Evolutionary conservation across 1,139 yeast species (phyloP), one percentile per base, ranked within the genome.

Genomic region (Geotrichum histeridarum): DNA sequence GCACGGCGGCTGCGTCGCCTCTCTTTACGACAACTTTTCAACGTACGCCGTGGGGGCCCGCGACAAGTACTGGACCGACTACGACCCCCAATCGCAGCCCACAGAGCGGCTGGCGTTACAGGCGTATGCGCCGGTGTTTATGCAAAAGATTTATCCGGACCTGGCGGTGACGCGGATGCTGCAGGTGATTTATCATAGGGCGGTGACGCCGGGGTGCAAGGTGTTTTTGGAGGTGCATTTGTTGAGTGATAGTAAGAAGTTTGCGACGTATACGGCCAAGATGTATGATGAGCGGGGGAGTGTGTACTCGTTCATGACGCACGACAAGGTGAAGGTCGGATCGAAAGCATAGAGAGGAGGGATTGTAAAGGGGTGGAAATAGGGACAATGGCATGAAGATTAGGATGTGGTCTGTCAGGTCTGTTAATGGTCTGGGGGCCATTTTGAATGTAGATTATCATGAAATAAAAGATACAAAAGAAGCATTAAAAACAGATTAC

Each of bases 1-100:
- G 32, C 73, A 70, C 57, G 73, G 73, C 37, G 73, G 73, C 4
- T 66, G 67, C 43, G 59, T 63, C n/a, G 65, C 70, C 14, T 67
- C 73, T 4, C 49, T 69, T 12, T 57, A 67, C 22, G 69, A 70
- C 53, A 55, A 60, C 39, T 56, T 59, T 42, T 61, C 67, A 8
- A 58, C 64, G 22, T 59, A 65, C 48, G 61, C 68, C 1, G 51
- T 63, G 6, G 59, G 63, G 6, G 67, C 61, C 1, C 65, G 66
- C 45, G 61, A 61, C 17, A 55, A 49, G 50, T 65, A 61, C 59
- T 70, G 69, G 67, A 50, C 39, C 14, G 56, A 58, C 27, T 55
- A 55, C 35, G 60, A 60, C 27, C 48, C 56, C 12, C 46, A 38
- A 11, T 59, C 53, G 18, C n/a, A n/a, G 6, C 55, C 59, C 6